Evolutionary conservation across 116 monocot species (phyloP), one percentile per base, ranked within the genome.

Genomic region (Cymodocea nodosa): DNA sequence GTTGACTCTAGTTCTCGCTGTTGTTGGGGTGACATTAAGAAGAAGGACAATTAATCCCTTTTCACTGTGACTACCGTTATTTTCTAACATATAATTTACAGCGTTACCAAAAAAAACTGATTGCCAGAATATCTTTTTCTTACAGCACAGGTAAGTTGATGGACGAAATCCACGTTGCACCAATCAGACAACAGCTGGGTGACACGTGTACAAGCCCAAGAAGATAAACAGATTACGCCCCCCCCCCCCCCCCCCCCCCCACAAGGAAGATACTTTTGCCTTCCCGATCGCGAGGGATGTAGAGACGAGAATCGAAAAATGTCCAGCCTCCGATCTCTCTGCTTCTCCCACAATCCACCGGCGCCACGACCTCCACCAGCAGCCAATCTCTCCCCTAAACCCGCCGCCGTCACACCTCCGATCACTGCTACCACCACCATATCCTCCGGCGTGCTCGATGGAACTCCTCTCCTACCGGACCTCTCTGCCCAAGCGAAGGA

Each of bases 401-500:
- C 79, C 11, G 19, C 59, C 63, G 11, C 62, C 63, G 53, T 35
- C 15, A 19, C 44, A 19, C 66, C 50, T 17, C 66, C 8, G 3
- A 56, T 49, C 50, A 12, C 56, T 24, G 6, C 18, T 57, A 64
- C 23, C 23, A n/a, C 10, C 6, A 59, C 9, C 11, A 19, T 18
- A 23, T 5, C 23, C 65, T 23, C 0, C 24, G 10, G 39, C 20
- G 13, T 2, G 62, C 7, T 14, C 52, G 40, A 13, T 39, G 15
- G 22, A 40, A n/a, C n/a, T n/a, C 62, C 53, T 35, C 37, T 63
- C 30, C 68, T 79, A 17, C 81, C 85, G 0, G 76, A 85, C 63
- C 79, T 83, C 59, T 75, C 84, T 17, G 2, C 75, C 11, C 76
- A 75, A 16, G 66, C 82, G 23, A 84, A 80, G 61, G 86, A 93